Evolutionary conservation across 805 yeast genomes (phyloP).

Genomic region (Scheffersomyces lignosus): DNA sequence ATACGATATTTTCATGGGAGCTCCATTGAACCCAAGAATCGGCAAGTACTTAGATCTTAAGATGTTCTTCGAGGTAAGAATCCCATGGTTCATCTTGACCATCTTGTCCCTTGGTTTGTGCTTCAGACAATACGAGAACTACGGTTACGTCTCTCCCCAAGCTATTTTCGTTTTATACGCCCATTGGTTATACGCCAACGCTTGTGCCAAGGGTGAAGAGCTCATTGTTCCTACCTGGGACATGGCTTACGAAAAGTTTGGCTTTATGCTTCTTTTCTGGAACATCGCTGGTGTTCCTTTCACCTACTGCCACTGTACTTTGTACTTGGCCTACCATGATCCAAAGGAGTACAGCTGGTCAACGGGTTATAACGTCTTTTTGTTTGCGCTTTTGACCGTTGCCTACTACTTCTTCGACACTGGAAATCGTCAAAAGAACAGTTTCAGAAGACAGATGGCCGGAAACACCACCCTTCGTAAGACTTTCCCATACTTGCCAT

Average conservation of each 20-base stretch:
- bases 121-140: conserved; percentile 74
- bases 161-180: conserved; percentile 73
- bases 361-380: conserved; percentile 51
- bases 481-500: conserved; percentile 91
- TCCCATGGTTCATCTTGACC: conserved; percentile 93
- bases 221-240: conserved; percentile 98
- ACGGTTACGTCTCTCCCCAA: conserved; percentile 80
- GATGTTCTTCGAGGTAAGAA: conserved; percentile 96
- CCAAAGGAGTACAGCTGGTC: conserved; percentile 84
- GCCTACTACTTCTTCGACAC: conserved; percentile 95
- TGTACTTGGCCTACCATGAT: conserved; percentile 77
- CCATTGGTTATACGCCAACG: conserved; percentile 93
- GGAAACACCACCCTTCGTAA: conserved; percentile 79
- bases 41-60: conserved; percentile 85
- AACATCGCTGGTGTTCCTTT: conserved; percentile 98
- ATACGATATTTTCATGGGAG: conserved; percentile 96
- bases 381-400: conserved; percentile 55
- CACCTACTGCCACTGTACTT: conserved; percentile 93
- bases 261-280: conserved; percentile 99
- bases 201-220: conserved; percentile 97
- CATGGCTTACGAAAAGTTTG: conserved; percentile 98
- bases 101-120: conserved; percentile 74
- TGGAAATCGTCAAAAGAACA: conserved; percentile 90
- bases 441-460: conserved; percentile 79
- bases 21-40: conserved; percentile 92